Conservation (phyloP, 768 basidiomycete genomes). For the Coprinellus aureogranulatus region DNA sequence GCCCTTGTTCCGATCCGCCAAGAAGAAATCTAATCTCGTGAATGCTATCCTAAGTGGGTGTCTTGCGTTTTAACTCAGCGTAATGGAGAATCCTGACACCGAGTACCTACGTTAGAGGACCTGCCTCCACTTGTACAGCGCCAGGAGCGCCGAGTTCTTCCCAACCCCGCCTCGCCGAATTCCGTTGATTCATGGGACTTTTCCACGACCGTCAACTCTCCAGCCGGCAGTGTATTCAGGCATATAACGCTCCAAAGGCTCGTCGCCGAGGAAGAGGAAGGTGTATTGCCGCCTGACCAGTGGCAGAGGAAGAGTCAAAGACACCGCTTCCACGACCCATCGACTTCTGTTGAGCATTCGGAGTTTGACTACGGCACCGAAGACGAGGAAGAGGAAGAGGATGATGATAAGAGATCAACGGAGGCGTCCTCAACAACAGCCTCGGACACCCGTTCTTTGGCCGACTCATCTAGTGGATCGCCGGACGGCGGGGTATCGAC, state of each 20-base stretch:
- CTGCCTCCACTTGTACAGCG: slow-evolving; percentile 71
- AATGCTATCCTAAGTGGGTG: slow-evolving; percentile 63
- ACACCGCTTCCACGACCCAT: neutral
- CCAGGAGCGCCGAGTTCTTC: slow-evolving; percentile 62
- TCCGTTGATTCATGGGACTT: slow-evolving; percentile 87
- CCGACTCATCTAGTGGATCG: neutral
- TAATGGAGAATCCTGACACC: neutral
- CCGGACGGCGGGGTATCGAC: slow-evolving; percentile 12
- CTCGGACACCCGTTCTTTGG: neutral
- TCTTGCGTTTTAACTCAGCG: neutral
- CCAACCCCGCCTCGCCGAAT: slow-evolving; percentile 31
- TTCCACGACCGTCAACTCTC: slow-evolving; percentile 44
- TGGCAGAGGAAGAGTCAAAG: slow-evolving; percentile 38
- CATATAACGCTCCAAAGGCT: slow-evolving; percentile 22
- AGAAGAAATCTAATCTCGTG: slow-evolving; percentile 77
- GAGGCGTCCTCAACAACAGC: neutral
- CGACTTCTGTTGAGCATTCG: slow-evolving; percentile 10
- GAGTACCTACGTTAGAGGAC: slow-evolving; percentile 38
- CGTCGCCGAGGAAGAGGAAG: slow-evolving; percentile 24
- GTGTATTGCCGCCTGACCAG: slow-evolving; percentile 21
- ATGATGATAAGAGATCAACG: neutral
- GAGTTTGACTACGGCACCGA: neutral
- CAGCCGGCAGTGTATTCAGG: slow-evolving; percentile 27
- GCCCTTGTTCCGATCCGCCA: slow-evolving; percentile 75
- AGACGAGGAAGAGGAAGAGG: neutral